These are phyloP conservation scores for Beauveria scarabaeidicola DNA, from an alignment of 2,329 filamentous ascomycete species.

Conservation along the genomic window DNA sequence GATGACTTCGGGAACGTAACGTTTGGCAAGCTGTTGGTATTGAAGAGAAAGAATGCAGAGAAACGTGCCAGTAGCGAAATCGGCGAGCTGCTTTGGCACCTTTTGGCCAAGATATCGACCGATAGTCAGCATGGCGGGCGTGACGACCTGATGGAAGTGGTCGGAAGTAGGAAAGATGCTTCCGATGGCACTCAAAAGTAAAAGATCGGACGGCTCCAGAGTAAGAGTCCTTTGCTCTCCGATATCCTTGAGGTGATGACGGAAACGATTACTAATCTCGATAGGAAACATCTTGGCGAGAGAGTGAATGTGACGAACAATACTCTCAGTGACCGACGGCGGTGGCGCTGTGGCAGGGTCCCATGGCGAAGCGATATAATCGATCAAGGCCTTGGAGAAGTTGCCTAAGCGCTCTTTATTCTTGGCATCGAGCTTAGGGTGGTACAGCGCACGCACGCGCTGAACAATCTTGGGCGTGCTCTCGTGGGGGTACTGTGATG, in stretches of 20 bases:
- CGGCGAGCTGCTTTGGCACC: slow-evolving; percentile 53
- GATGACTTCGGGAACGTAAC: slow-evolving; percentile 82
- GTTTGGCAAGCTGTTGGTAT: slow-evolving; percentile 75
- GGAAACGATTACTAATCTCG: slow-evolving; percentile 69
- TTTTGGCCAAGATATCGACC: slow-evolving; percentile 74
- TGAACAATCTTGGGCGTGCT: slow-evolving; percentile 75
- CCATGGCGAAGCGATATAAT: slow-evolving; percentile 47
- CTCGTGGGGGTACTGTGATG: slow-evolving; percentile 50
- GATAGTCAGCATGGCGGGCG: slow-evolving; percentile 81
- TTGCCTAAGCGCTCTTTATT: slow-evolving; percentile 76
- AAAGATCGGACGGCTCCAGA: slow-evolving; percentile 61
- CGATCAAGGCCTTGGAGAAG: slow-evolving; percentile 59
- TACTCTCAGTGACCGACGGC: slow-evolving; percentile 63
- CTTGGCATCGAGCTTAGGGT: slow-evolving; percentile 72
- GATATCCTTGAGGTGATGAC: slow-evolving; percentile 58
- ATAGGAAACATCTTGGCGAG: slow-evolving; percentile 78
- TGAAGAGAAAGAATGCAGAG: slow-evolving; percentile 70
- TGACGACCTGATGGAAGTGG: slow-evolving; percentile 92
- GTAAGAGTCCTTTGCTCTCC: slow-evolving; percentile 38
- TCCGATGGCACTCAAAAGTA: slow-evolving; percentile 74
- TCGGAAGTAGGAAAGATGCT: slow-evolving; percentile 91
- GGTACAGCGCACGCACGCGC: slow-evolving; percentile 83
- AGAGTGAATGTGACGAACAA: slow-evolving; percentile 88
- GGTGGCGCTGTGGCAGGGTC: slow-evolving; percentile 38
- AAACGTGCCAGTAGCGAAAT: slow-evolving; percentile 68